Percentiles rank a stretch among this genome's conserved stretches.
These are phyloP conservation scores for Parastagonospora avenae DNA, from an alignment of 2,329 filamentous ascomycete species.

Conservation along the genomic window DNA sequence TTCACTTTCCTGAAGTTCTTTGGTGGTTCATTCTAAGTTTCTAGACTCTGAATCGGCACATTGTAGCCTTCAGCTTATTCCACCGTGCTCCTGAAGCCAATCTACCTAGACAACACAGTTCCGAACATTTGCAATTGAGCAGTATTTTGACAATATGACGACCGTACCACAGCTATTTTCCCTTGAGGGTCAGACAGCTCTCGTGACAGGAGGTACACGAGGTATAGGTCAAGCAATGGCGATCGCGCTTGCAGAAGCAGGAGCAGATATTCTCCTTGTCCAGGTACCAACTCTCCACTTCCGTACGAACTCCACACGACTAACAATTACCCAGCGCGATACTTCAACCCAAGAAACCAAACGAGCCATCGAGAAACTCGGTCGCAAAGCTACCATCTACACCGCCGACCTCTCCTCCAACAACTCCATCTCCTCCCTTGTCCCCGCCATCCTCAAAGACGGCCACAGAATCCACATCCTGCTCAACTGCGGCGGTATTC, in stretches of 20 bases:
- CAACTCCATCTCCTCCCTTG: conserved; percentile 64
- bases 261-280: conserved; percentile 57
- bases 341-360: conserved; percentile 63
- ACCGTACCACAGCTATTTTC: conserved; percentile 52
- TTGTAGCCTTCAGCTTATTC: neutral
- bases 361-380: conserved; percentile 66
- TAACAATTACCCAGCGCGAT: conserved; percentile 54
- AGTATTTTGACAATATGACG: conserved; percentile 26
- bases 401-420: conserved; percentile 69
- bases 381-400: conserved; percentile 70
- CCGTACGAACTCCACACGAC: neutral
- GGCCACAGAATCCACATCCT: conserved; percentile 73
- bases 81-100: neutral
- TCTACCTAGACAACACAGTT: conserved; percentile 2
- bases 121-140: neutral
- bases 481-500: conserved; percentile 86
- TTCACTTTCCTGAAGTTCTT: neutral
- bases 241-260: conserved; percentile 56
- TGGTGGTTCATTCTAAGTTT: neutral
- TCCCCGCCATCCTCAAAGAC: conserved; percentile 65
- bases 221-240: conserved; percentile 59
- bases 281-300: conserved; percentile 43
- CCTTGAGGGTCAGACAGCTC: conserved; percentile 55
- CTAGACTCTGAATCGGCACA: too few relatives aligned
- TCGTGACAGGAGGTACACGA: conserved; percentile 57